Evolutionary conservation across 331 rosid genomes (phyloP), one percentile per base, ranked within the genome.

Genomic region (Spiraea crenata): DNA sequence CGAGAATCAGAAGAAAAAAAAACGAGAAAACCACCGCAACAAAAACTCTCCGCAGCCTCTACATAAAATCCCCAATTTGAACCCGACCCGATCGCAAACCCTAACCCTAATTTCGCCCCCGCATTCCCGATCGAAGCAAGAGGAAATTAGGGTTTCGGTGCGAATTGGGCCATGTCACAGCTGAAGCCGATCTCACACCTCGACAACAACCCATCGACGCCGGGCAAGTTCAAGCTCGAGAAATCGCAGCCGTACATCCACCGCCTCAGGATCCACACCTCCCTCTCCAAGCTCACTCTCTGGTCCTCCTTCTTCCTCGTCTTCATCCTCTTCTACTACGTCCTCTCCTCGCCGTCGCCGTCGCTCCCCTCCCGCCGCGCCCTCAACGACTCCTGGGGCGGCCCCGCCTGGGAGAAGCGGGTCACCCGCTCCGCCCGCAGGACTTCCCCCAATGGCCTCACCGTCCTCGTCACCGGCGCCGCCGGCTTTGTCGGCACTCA

Each of bases 401-500:
- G 93, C 34, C 80, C 83, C 55, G 78, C 64, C 34, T 92, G 96
- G 97, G 97, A 92, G 52, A 84, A 82, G 40, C 85, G 80, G 9
- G 96, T 91, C 19, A 81, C 82, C 5, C 85, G 84, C 61, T 91
- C 96, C 4, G 77, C 88, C 0, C 81, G 83, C 11, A 59, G 67
- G 17, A 58, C 17, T n/a, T 75, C 91, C 6, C 3, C 56, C 19
- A 77, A 88, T 8, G 82, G 80, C 14, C 67, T 77, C 51, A 76
- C 86, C 13, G 90, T 92, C 5, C 89, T 92, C 6, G 93, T 92
- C 54, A 92, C 92, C 9, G 93, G 97, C n/a, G 93, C 96, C 4
- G 85, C 88, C 6, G 93, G 93, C 2, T 89, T 89, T 71, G 90
- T 89, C 62, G 90, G 92, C 0, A 72, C 83, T 15, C 96, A 89